phyloP scores from a whole-genome alignment of 2,329 filamentous ascomycete genomes.

The Paramyrothecium roridum region DNA sequence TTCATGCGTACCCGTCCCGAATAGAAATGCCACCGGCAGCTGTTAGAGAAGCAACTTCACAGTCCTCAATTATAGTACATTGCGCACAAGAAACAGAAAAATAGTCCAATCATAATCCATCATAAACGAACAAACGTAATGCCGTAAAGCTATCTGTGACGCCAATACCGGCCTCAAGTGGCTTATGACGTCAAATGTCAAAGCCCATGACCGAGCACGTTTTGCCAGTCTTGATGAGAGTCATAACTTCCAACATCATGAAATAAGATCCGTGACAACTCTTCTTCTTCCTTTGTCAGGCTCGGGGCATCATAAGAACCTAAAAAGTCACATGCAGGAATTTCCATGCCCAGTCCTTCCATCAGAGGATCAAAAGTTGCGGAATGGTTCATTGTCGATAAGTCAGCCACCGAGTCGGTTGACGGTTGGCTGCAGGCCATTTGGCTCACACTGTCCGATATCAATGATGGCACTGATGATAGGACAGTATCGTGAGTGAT shows the following conservation, averaged over 20 bases:
- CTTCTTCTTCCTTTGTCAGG: not conserved
- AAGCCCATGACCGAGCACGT: not conserved
- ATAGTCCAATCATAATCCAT: not conserved
- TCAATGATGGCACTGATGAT: not conserved
- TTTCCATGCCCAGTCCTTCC: not conserved
- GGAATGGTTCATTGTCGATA: not conserved
- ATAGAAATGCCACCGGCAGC: not conserved
- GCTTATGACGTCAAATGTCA: not conserved
- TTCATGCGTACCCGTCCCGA: conserved; percentile 39
- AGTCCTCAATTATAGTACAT: not conserved
- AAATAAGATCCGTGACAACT: not conserved
- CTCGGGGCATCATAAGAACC: not conserved
- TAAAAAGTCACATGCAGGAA: too few relatives aligned
- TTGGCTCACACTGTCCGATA: not conserved
- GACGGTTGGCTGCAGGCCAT: not conserved
- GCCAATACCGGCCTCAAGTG: too few relatives aligned
- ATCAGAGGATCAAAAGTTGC: not conserved
- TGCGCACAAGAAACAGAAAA: not conserved
- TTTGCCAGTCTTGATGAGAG: not conserved
- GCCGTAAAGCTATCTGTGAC: too few relatives aligned
- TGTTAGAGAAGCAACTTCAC: not conserved
- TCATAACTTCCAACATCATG: not conserved
- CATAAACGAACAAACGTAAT: too few relatives aligned
- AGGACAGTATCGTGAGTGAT: not conserved
- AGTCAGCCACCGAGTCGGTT: not conserved